These are phyloP conservation scores for Pseudopediastrum boryanum DNA, from an alignment of 139 green algal genomes.

Conservation along the genomic window DNA sequence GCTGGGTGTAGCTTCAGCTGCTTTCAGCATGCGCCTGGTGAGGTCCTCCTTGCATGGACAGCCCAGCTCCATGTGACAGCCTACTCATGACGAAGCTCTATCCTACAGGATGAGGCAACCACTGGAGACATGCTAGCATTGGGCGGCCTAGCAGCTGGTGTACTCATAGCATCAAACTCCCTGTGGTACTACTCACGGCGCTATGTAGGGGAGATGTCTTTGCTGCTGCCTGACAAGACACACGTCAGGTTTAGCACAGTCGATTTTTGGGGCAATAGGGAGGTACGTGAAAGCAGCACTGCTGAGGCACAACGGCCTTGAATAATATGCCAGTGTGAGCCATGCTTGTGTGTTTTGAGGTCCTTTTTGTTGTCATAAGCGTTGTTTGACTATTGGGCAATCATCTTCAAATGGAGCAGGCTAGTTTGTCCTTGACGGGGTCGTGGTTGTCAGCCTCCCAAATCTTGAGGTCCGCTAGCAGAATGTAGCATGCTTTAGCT, in stretches of 20 bases:
- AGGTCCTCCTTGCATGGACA: slow-evolving; percentile 11
- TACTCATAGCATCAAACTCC: slow-evolving; percentile 55
- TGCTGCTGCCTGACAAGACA: slow-evolving; percentile 54
- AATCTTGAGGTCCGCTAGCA: background rate
- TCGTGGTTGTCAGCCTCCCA: background rate
- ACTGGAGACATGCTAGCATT: slow-evolving; percentile 37
- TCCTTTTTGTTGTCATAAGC: background rate
- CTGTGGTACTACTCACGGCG: slow-evolving; percentile 35
- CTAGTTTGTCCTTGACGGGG: background rate
- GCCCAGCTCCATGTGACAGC: background rate
- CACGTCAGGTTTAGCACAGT: slow-evolving; percentile 61
- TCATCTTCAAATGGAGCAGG: background rate
- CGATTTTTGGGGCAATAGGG: slow-evolving; percentile 81
- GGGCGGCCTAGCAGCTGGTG: slow-evolving; percentile 43
- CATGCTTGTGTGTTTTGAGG: background rate
- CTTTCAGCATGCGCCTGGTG: slow-evolving; percentile 20
- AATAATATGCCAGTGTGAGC: no score
- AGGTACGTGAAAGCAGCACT: no score
- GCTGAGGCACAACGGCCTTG: no score
- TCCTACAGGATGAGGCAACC: slow-evolving; percentile 26
- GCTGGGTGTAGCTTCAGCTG: slow-evolving; percentile 30
- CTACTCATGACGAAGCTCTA: background rate
- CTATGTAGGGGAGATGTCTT: slow-evolving; percentile 80
- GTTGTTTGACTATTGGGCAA: background rate
- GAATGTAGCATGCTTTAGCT: no score